Conservation (phyloP, 352 stramenopile species). For the Phytophthora agathidicida region DNA sequence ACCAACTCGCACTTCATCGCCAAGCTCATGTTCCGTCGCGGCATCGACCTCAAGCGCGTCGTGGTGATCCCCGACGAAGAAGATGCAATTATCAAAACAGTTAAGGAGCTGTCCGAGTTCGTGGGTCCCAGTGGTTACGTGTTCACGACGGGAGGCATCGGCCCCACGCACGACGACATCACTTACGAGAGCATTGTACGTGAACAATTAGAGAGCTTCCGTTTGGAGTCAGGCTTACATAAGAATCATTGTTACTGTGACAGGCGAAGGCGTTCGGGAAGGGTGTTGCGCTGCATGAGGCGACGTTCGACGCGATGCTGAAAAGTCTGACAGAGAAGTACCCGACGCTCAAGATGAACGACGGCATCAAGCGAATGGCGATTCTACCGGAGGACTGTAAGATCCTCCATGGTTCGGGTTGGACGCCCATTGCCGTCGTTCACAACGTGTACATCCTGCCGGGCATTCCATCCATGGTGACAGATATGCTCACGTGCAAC, state of each 20-base stretch:
- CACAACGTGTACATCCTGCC: slow-evolving; percentile 86
- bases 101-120: slow-evolving; percentile 75
- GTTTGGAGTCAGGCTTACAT: background rate
- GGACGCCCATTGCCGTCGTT: slow-evolving; percentile 73
- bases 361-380: slow-evolving; percentile 73
- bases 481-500: slow-evolving; percentile 79
- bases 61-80: slow-evolving; percentile 84
- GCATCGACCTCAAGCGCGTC: slow-evolving; percentile 79
- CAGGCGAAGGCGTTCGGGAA: slow-evolving; percentile 72
- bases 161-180: slow-evolving; percentile 88
- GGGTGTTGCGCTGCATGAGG: slow-evolving; percentile 67
- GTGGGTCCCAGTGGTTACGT: slow-evolving; percentile 79
- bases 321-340: slow-evolving; percentile 52
- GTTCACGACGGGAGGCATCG: slow-evolving; percentile 85
- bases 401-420: slow-evolving; percentile 50
- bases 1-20: slow-evolving; percentile 87
- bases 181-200: slow-evolving; percentile 84
- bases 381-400: slow-evolving; percentile 63
- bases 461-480: slow-evolving; percentile 75
- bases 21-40: slow-evolving; percentile 81
- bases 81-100: slow-evolving; percentile 72
- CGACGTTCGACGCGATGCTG: slow-evolving; percentile 63
- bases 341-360: slow-evolving; percentile 61
- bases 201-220: too few species aligned
- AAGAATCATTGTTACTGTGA: background rate